Base-by-base conservation (phyloP, 1,284 basidiomycete genomes). In the Flammula alnicola region DNA sequence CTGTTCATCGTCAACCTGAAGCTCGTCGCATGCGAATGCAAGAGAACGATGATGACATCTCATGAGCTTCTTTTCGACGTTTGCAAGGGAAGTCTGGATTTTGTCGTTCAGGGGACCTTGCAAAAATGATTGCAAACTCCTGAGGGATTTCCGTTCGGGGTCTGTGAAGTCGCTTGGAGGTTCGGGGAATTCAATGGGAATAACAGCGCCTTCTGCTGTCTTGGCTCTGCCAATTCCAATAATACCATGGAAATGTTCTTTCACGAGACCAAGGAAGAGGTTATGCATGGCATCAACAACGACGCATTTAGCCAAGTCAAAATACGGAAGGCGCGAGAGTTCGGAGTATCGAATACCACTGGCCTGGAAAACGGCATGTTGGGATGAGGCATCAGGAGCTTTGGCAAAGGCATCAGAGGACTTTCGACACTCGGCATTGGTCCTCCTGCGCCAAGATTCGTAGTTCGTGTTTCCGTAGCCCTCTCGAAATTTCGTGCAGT, bases 401-500 rank as follows among this genome's bases (percentile, higher is more conserved):
- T 55, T 39, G 11, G 11, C 16, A 42, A 57, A 74, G 1, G n/a
- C 31, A 10, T 57, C 37, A 0, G 61, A 63, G 16, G 23, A 23
- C 0, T 35, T 10, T 3, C 54, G 25, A 19, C 63, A 69, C 5
- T 59, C 32, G 5, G 45, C 36, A 5, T 38, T n/a, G 3, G 50
- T 47, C 4, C 50, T 27, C 64, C 45, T 0, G 63, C 29, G 33
- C 65, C 56, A 43, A 65, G 43, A 9, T 67, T 57, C 14, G 70
- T 59, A n/a, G 11, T 54, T 50, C 0, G 60, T 49, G 0, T 36
- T 29, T 1, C 65, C 57, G 4, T 57, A 30, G 49, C 72, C 47
- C 5, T 23, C 29, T 30, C 10, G 22, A 8, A n/a, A n/a, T n/a
- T n/a, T n/a, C n/a, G 5, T 25, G 22, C 19, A 36, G 16, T 30